A percentile compares a stretch with the other conserved stretches of the same genome.
phyloP scores from a whole-genome alignment of 2,329 filamentous ascomycete genomes.

The Ustilaginoidea virens region DNA sequence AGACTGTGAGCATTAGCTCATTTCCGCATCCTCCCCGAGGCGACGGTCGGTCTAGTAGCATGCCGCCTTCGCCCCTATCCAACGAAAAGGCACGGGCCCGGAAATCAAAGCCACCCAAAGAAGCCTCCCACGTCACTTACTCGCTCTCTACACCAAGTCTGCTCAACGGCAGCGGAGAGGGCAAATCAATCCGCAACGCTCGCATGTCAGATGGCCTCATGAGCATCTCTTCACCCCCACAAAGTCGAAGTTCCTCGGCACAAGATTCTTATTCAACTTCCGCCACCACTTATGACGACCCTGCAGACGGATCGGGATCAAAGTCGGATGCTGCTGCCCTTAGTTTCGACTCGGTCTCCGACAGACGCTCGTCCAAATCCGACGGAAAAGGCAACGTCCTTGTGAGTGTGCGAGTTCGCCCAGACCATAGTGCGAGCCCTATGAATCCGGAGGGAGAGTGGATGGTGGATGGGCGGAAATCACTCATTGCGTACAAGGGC shows the following conservation, averaged over 20 bases:
- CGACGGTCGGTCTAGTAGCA: constrained; percentile 39
- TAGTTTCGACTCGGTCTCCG: constrained; percentile 16
- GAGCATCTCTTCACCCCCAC: constrained; percentile 66
- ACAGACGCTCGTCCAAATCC: constrained; percentile 35
- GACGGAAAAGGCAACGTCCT: constrained; percentile 90
- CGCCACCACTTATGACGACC: constrained; percentile 76
- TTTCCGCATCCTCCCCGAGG: constrained; percentile 81
- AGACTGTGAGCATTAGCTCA: constrained; percentile 83
- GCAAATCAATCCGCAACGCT: constrained; percentile 51
- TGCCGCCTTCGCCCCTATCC: constrained; percentile 46
- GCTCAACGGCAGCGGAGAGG: constrained; percentile 64
- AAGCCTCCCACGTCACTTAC: constrained; percentile 33
- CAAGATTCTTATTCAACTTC: constrained; percentile 87
- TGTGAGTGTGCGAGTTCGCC: constrained; percentile 86
- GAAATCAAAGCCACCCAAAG: constrained; percentile 41
- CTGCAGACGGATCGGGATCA: constrained; percentile 36
- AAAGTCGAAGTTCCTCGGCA: constrained; percentile 82
- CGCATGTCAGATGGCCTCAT: constrained; percentile 61
- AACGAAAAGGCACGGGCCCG: constrained; percentile 32
- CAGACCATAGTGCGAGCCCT: constrained; percentile 54
- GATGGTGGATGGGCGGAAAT: constrained; percentile 75
- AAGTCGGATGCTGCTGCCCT: constrained; percentile 12
- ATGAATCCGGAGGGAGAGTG: constrained; percentile 63
- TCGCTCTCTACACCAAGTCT: constrained; percentile 50
- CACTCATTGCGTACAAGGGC: constrained; percentile 69